A percentile compares a stretch with the other conserved stretches of the same genome.
phyloP scores from a whole-genome alignment of 164 flowering plant genomes.

The Umbellularia californica region DNA sequence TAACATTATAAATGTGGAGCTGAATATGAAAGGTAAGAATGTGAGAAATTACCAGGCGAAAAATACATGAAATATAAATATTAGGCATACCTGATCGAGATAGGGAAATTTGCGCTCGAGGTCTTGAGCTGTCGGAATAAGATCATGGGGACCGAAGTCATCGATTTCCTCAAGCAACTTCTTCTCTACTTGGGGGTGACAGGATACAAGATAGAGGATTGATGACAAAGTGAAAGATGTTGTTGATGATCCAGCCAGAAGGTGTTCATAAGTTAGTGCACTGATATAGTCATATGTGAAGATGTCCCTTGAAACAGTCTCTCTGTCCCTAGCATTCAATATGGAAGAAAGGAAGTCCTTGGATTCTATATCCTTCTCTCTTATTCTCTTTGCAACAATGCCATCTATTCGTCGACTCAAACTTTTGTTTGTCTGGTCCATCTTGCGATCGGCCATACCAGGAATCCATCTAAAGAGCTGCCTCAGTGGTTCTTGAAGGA shows the following conservation, averaged over 20 bases:
- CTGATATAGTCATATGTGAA: conserved; percentile 76
- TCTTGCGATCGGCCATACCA: conserved; percentile 67
- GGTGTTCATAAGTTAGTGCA: conserved; percentile 83
- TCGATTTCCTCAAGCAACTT: conserved; percentile 78
- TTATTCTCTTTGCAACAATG: conserved; percentile 57
- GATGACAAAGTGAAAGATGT: conserved; percentile 81
- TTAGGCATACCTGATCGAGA: conserved; percentile 60
- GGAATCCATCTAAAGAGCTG: conserved; percentile 71
- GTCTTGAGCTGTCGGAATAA: conserved; percentile 60
- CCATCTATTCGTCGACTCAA: conserved; percentile 49
- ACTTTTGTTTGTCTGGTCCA: conserved; percentile 48
- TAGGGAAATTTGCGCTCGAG: conserved; percentile 78
- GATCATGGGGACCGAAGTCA: conserved; percentile 51
- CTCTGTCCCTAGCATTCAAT: conserved; percentile 61
- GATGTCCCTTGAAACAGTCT: conserved; percentile 35
- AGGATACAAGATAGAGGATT: conserved; percentile 63
- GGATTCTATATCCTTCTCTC: conserved; percentile 33
- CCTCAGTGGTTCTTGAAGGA: conserved; percentile 80
- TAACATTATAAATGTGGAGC: no score
- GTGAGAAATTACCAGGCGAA: no score
- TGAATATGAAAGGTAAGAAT: no score
- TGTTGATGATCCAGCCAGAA: conserved; percentile 91
- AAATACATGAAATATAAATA: no score
- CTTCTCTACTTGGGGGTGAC: conserved; percentile 75
- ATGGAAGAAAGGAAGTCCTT: conserved; percentile 78